Conservation (phyloP, 2,329 filamentous ascomycete species). For the Aureobasidium sp. region DNA sequence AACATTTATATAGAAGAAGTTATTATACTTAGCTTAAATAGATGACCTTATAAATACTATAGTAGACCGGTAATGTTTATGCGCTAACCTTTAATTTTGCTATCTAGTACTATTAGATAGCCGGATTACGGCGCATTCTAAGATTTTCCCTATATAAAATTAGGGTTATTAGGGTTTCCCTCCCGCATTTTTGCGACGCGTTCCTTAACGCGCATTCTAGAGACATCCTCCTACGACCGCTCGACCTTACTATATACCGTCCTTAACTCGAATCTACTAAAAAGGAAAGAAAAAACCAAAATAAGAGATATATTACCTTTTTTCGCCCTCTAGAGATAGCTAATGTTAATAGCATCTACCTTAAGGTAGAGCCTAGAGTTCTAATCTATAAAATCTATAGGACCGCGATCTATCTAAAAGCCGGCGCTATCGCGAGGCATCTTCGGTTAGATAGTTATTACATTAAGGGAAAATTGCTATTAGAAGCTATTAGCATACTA, state of each 20-base stretch:
- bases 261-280: not conserved
- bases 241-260: not conserved
- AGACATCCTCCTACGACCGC: not conserved
- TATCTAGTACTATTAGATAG: not conserved
- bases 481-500: too few relatives aligned
- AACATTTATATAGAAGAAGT: too few relatives aligned
- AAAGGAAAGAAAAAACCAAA: not conserved
- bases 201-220: not conserved
- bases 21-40: too few relatives aligned
- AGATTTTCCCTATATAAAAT: not conserved
- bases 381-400: not conserved
- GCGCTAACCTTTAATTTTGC: too few relatives aligned
- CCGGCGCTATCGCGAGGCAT: not conserved
- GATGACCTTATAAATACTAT: too few relatives aligned
- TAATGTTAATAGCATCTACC: not conserved
- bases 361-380: not conserved
- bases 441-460: not conserved
- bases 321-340: too few relatives aligned
- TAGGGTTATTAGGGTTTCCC: not conserved
- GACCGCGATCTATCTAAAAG: not conserved
- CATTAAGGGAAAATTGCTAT: too few relatives aligned
- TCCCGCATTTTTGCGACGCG: not conserved
- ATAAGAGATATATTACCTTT: not conserved
- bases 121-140: not conserved
- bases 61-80: too few relatives aligned